A percentile compares a stretch with the other conserved stretches of the same genome.
Evolutionary conservation across 176 grass and related monocot species (phyloP).

Genomic region (Oryza glumipatula): DNA sequence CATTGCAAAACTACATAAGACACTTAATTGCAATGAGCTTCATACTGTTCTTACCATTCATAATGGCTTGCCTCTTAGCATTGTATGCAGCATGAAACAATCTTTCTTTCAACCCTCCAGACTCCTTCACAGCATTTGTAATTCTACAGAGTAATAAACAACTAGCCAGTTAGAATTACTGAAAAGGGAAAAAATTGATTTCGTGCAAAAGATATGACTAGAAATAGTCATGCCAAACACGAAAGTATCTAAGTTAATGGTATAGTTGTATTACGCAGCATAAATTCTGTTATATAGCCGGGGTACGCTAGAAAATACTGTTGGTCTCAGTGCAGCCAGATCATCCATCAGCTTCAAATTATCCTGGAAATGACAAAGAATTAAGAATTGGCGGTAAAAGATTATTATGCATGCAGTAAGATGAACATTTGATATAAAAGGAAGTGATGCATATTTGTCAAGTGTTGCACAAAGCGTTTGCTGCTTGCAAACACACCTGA

Average conservation of each 20-base stretch:
- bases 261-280: slow-evolving; percentile 69
- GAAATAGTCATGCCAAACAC: slow-evolving; percentile 10
- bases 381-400: slow-evolving; percentile 7
- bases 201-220: slow-evolving; percentile 2
- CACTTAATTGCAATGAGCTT: slow-evolving; percentile 2
- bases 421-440: not conserved
- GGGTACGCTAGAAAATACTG: slow-evolving; percentile 85
- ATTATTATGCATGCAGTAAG: slow-evolving; percentile 1
- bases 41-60: slow-evolving; percentile 50
- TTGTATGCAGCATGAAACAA: slow-evolving; percentile 61
- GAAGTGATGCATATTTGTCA: slow-evolving; percentile 3
- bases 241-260: slow-evolving; percentile 19
- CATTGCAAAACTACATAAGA: not conserved
- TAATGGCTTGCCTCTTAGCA: slow-evolving; percentile 71
- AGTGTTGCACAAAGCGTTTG: not conserved
- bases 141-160: slow-evolving; percentile 54
- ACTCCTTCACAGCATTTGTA: slow-evolving; percentile 88
- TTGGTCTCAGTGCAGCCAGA: slow-evolving; percentile 86
- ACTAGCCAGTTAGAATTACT: not conserved
- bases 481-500: not conserved
- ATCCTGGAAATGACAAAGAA: slow-evolving; percentile 63
- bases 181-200: slow-evolving; percentile 14
- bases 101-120: slow-evolving; percentile 71
- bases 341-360: slow-evolving; percentile 99
- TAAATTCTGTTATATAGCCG: slow-evolving; percentile 92